Evolutionary conservation across 1,284 basidiomycete species (phyloP), one percentile per base, ranked within the genome.

Genomic region (Fomitopsis palustris): DNA sequence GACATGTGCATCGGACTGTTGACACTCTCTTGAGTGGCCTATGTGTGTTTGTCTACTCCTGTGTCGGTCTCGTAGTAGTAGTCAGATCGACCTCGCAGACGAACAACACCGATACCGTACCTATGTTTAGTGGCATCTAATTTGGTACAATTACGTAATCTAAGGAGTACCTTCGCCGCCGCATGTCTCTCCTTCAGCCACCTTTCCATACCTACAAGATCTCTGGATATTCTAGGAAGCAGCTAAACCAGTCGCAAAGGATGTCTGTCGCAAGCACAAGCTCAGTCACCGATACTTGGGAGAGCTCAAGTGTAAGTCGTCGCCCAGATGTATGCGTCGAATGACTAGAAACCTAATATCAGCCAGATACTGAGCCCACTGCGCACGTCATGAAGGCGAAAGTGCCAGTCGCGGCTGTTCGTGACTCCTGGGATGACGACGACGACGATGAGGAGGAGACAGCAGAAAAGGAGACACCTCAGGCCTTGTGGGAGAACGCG

Each of bases 401-500:
- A 60, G 31, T 49, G 31, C 49, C 49, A 12, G 33, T n/a, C 57
- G 23, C 42, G 6, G 42, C 29, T 12, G 70, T 79, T 17, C 72
- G 70, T 17, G 78, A 79, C 52, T 78, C 77, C 60, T 81, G 80
- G 80, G 80, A 81, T 51, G 70, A 74, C 16, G 79, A 81, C 37
- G 72, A 75, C 1, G 75, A 73, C 4, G 72, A 77, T 0, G 69
- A 37, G 16, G 35, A 37, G 35, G 35, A 14, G 10, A 9, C 8
- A 37, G 35, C 6, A 8, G 67, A 65, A 14, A 67, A 67, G 16
- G 68, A 74, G 38, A 74, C 75, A 39, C 75, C 69, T 14, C 69
- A 68, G 62, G 69, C 65, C 49, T 63, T 82, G 38, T 81, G 80
- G 80, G 74, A 78, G 58, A 72, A 75, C 61, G 79, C 80, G 80